Conservation (phyloP, 306 rosid genomes). For the Cercis canadensis region DNA sequence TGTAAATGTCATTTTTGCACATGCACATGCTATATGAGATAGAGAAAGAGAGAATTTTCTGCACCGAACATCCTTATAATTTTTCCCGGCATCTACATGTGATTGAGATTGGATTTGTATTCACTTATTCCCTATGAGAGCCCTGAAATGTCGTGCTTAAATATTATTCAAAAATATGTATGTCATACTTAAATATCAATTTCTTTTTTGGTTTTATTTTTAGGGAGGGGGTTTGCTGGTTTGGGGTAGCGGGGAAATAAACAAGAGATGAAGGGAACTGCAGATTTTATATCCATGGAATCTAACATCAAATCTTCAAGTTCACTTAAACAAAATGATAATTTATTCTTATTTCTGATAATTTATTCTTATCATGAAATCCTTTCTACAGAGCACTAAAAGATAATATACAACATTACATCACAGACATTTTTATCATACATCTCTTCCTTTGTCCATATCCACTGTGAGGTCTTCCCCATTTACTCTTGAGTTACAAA, state of each 20-base stretch:
- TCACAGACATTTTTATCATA: neutral
- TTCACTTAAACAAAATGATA: neutral
- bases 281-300: neutral
- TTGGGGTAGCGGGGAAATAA: no score
- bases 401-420: conserved; percentile 25
- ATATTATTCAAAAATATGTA: conserved; percentile 1
- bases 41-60: neutral
- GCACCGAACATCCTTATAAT: no score
- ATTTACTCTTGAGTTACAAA: conserved; percentile 18
- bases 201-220: no score
- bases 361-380: neutral
- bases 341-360: neutral
- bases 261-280: neutral
- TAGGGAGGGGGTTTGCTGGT: no score
- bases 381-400: conserved; percentile 1
- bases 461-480: conserved; percentile 16
- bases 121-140: conserved; percentile 9
- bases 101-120: conserved; percentile 42
- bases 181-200: no score
- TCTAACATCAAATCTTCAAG: neutral
- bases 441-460: conserved; percentile 26
- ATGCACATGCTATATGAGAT: conserved; percentile 9
- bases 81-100: no score
- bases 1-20: conserved; percentile 39
- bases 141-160: conserved; percentile 5